These are phyloP conservation scores for Whalleya microplaca DNA, from an alignment of 2,329 filamentous ascomycete genomes.

Conservation along the genomic window DNA sequence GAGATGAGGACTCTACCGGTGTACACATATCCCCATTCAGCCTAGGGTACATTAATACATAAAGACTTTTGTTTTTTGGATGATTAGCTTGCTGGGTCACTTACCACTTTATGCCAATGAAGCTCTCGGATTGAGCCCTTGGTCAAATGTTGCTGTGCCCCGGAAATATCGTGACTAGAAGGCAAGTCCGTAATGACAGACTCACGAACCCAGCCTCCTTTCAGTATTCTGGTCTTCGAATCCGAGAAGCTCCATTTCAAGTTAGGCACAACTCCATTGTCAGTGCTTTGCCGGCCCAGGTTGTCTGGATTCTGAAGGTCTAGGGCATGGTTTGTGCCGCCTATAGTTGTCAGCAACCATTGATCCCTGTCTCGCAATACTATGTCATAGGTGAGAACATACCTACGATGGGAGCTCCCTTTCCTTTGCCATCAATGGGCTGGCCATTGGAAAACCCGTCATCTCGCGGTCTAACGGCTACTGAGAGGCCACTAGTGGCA, in stretches of 20 bases:
- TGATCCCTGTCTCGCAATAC: no score
- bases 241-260: conserved; percentile 73
- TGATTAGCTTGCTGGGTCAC: conserved; percentile 29
- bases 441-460: conserved; percentile 54
- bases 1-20: conserved; percentile 59
- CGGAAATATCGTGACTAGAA: conserved; percentile 66
- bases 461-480: neutral
- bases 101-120: conserved; percentile 69
- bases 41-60: conserved; percentile 42
- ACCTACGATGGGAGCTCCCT: conserved; percentile 64
- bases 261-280: conserved; percentile 66
- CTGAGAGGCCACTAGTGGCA: conserved; percentile 11
- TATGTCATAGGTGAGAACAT: conserved; percentile 21
- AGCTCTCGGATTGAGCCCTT: conserved; percentile 69
- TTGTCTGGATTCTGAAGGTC: conserved; percentile 68
- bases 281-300: conserved; percentile 63
- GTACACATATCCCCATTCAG: conserved; percentile 68
- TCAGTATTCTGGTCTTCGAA: conserved; percentile 64
- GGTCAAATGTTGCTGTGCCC: conserved; percentile 68
- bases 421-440: conserved; percentile 59
- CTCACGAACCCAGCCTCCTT: conserved; percentile 68
- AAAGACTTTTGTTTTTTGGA: neutral
- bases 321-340: conserved; percentile 64
- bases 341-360: conserved; percentile 40
- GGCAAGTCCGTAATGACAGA: conserved; percentile 71